phyloP scores from a whole-genome alignment of 768 basidiomycete species.

The Leucocoprinus leucothites region DNA sequence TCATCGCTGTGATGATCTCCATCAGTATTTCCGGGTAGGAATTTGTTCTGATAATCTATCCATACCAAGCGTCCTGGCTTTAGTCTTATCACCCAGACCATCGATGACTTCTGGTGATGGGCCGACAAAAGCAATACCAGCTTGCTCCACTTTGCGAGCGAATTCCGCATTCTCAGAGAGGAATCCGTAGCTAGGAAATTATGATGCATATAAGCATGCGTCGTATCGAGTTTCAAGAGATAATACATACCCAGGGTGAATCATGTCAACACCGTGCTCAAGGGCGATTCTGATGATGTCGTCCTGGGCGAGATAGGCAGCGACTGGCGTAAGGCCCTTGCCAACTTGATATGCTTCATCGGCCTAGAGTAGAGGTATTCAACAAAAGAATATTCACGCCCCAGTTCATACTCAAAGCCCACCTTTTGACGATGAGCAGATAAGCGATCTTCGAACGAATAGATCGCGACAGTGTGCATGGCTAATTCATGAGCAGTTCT shows the following conservation, averaged over 20 bases:
- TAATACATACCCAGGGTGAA: constrained; percentile 83
- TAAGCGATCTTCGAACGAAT: constrained; percentile 94
- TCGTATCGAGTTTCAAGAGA: background rate
- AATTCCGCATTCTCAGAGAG: constrained; percentile 96
- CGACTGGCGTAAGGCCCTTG: constrained; percentile 93
- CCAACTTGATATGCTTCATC: constrained; percentile 99
- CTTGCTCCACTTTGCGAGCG: constrained; percentile 97
- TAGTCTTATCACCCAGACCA: constrained; percentile 97
- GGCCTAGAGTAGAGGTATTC: constrained; percentile 52
- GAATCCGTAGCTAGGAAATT: constrained; percentile 82
- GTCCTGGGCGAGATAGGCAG: constrained; percentile 94
- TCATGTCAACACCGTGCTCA: constrained; percentile 99
- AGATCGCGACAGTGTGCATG: constrained; percentile 99
- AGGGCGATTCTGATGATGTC: constrained; percentile 96
- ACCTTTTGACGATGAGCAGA: constrained; percentile 98
- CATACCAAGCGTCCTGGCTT: constrained; percentile 85
- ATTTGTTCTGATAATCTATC: constrained; percentile 10
- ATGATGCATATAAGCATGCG: background rate
- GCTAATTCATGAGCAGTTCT: constrained; percentile 97
- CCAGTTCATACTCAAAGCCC: constrained; percentile 14
- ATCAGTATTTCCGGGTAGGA: constrained; percentile 12
- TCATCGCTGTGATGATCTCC: constrained; percentile 57
- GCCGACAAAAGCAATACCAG: constrained; percentile 95
- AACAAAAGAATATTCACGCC: constrained; percentile 18
- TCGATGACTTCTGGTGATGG: constrained; percentile 96